Conservation (phyloP, 345 rosid species). For the Gossypium australe region DNA sequence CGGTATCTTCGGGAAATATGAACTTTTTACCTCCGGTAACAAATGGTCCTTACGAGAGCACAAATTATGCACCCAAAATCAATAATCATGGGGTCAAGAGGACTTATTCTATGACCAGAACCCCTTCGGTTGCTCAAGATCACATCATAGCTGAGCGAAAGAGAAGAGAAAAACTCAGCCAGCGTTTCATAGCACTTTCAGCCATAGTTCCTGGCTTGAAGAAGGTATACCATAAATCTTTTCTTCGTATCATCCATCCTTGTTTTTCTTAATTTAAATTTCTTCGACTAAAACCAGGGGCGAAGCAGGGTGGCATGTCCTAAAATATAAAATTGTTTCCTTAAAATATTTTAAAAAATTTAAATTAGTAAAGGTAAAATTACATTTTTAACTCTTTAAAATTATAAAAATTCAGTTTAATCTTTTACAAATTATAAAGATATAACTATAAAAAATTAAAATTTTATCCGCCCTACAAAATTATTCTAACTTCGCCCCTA, state of each 20-base stretch:
- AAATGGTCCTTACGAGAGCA: conserved; percentile 7
- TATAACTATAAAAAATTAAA: too few species aligned
- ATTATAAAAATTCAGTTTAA: too few species aligned
- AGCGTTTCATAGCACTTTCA: conserved; percentile 54
- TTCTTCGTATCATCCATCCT: neutral
- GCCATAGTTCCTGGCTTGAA: conserved; percentile 52
- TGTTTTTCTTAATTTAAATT: neutral
- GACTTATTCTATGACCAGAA: conserved; percentile 17
- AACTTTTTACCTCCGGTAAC: conserved; percentile 3
- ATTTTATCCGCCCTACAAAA: too few species aligned
- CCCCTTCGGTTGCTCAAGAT: conserved; percentile 41
- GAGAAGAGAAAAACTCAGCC: conserved; percentile 52
- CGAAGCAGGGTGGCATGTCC: too few species aligned
- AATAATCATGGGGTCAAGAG: conserved; percentile 12
- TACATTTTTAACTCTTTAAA: too few species aligned
- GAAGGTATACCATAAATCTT: conserved; percentile 30
- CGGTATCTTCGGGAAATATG: conserved; percentile 6
- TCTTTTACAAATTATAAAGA: too few species aligned
- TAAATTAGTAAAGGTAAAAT: too few species aligned
- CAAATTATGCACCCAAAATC: conserved; percentile 12
- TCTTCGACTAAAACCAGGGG: too few species aligned
- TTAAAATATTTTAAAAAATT: too few species aligned
- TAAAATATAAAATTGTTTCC: too few species aligned
- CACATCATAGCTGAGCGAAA: conserved; percentile 53
- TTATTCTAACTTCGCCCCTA: too few species aligned